These are phyloP conservation scores for Picea sitchensis DNA, from an alignment of 75 land plant species.

Conservation along the genomic window DNA sequence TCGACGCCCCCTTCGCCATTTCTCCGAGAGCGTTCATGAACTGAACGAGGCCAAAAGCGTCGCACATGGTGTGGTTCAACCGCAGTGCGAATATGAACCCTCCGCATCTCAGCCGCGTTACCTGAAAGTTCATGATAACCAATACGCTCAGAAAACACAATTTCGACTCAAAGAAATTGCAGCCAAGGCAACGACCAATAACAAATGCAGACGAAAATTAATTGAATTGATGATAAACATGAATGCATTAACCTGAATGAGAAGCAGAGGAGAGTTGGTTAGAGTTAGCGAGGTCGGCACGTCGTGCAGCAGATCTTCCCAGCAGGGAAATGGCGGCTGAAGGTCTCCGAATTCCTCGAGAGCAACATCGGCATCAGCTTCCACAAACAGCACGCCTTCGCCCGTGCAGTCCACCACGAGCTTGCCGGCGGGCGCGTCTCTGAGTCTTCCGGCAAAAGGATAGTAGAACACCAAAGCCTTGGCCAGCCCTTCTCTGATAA, in stretches of 20 bases:
- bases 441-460: slow-evolving; percentile 6
- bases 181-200: not conserved
- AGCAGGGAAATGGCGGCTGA: not conserved
- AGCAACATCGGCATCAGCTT: slow-evolving; percentile 29
- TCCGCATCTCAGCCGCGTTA: slow-evolving; percentile 46
- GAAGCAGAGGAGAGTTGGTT: not conserved
- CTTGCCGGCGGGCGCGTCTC: not conserved
- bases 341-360: slow-evolving; percentile 9
- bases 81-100: slow-evolving; percentile 44
- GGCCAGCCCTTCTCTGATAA: not conserved
- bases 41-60: slow-evolving; percentile 39
- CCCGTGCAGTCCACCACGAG: not conserved
- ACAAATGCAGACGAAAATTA: not conserved
- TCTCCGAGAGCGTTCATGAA: slow-evolving; percentile 51
- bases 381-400: not conserved
- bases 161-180: not conserved
- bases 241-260: not conserved
- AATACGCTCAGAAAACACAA: not conserved
- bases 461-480: slow-evolving; percentile 1
- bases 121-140: slow-evolving; percentile 20
- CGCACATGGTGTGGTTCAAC: slow-evolving; percentile 43
- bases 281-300: not conserved
- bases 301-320: not conserved
- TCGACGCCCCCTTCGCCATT: slow-evolving; percentile 25
- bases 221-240: not conserved